Conservation (phyloP, 1,284 basidiomycete species). For the Cryptococcus neoformans region DNA sequence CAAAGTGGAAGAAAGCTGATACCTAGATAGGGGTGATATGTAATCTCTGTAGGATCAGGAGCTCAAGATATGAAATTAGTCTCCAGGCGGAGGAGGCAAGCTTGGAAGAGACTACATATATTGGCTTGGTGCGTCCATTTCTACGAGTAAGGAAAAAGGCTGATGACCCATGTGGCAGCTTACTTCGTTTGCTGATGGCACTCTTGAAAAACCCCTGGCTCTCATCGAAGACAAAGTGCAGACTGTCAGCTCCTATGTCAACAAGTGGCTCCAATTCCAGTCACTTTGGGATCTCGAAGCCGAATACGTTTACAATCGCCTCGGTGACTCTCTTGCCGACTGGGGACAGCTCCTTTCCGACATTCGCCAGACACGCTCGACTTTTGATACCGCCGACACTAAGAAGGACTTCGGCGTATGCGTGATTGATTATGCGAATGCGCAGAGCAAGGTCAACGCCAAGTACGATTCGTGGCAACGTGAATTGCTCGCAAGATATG, state of each 20-base stretch:
- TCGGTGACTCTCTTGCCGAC: constrained; percentile 85
- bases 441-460: constrained; percentile 93
- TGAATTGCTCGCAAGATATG: constrained; percentile 89
- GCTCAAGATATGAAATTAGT: constrained; percentile 93
- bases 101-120: constrained; percentile 70
- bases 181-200: constrained; percentile 67
- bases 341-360: constrained; percentile 96
- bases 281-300: constrained; percentile 97
- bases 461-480: constrained; percentile 99
- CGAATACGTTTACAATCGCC: constrained; percentile 84
- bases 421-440: constrained; percentile 95
- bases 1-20: not conserved
- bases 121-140: constrained; percentile 62
- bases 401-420: constrained; percentile 88
- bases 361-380: constrained; percentile 93
- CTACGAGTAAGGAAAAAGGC: not conserved
- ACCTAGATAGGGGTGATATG: constrained; percentile 64
- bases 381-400: constrained; percentile 95
- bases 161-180: constrained; percentile 54
- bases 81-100: constrained; percentile 70
- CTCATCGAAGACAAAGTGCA: constrained; percentile 82
- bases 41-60: constrained; percentile 79
- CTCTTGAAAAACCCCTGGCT: constrained; percentile 75
- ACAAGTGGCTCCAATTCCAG: constrained; percentile 98
- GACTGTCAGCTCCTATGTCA: constrained; percentile 77